Evolutionary conservation across 495 filamentous ascomycete genomes (phyloP).

Genomic region (Glarea lozoyensis): DNA sequence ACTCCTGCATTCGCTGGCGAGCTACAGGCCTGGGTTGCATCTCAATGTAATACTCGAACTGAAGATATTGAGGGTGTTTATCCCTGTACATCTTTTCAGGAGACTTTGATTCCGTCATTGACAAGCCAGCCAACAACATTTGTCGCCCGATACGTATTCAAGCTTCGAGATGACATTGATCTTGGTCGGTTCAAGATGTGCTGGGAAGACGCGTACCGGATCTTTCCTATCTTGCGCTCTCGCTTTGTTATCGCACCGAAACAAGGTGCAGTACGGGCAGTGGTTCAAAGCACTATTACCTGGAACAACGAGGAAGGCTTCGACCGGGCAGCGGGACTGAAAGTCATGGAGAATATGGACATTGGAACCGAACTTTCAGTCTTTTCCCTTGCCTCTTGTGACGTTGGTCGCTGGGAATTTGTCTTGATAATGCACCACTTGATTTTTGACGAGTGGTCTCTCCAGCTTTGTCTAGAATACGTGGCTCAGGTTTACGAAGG

Average conservation of each 20-base stretch:
- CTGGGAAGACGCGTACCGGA: neutral
- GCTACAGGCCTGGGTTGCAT: neutral
- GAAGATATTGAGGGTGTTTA: conserved; percentile 52
- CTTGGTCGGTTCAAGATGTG: neutral
- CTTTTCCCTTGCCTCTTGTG: neutral
- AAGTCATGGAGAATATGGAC: neutral
- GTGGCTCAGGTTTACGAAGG: no score
- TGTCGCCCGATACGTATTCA: neutral
- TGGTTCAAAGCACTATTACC: neutral
- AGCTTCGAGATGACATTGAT: neutral
- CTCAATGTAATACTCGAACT: neutral
- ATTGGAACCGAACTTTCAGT: neutral
- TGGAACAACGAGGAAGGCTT: neutral
- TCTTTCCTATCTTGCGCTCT: neutral
- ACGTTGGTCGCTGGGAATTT: no score
- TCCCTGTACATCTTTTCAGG: conserved; percentile 64
- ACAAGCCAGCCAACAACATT: neutral
- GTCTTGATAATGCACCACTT: no score
- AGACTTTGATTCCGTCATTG: conserved; percentile 16
- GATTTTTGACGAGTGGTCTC: no score
- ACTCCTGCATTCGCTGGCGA: no score
- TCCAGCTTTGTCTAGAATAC: no score
- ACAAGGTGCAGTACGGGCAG: neutral
- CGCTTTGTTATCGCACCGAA: neutral
- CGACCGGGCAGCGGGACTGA: neutral